Base-by-base conservation (phyloP, 164 flowering plant genomes). In the Annona squamosa region DNA sequence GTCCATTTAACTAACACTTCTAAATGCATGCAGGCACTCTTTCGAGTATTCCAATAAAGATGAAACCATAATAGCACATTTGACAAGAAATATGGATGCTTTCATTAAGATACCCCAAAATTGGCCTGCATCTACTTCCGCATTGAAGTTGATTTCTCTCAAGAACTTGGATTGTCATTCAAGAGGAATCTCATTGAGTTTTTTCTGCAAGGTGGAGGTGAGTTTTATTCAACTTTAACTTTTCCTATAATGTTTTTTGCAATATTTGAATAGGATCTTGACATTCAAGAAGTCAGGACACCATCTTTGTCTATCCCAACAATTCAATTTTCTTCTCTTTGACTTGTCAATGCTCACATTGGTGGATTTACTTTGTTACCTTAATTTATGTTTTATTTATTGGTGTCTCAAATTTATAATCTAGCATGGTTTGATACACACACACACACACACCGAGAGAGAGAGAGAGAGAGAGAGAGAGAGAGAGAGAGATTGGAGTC, bases 151-250 rank as follows among this genome's bases (percentile, higher is more conserved):
- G 71, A 74, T 82, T n/a, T 86, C 92, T 48, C 82, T 94, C 70
- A 83, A 85, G 83, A 85, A 81, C 75, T 83, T 92, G 72, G 80
- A 85, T 73, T 77, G 81, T 62, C 70, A 75, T 73, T 81, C 87
- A 61, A 77, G 73, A 57, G 88, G 76, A 77, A 76, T 88, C 64
- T 86, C 98, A 13, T 75, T 83, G 72, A 80, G 84, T 77, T 79
- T 90, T 74, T 85, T 88, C 44, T 87, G 88, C 88, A 87, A 84
- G 76, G 89, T 93, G 74, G 84, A 85, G 94, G 97, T 88, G 74
- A 84, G 89, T 77, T 46, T 7, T 67, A 43, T 37, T 72, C 4
- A 4, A 37, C 46, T 44, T 19, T 68, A 48, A 68, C 45, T 73
- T 68, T 13, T 59, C 4, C 10, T 19, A 42, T 4, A 65, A 47